Evolutionary conservation across 306 rosid species (phyloP).

Genomic region (Prunus mume): DNA sequence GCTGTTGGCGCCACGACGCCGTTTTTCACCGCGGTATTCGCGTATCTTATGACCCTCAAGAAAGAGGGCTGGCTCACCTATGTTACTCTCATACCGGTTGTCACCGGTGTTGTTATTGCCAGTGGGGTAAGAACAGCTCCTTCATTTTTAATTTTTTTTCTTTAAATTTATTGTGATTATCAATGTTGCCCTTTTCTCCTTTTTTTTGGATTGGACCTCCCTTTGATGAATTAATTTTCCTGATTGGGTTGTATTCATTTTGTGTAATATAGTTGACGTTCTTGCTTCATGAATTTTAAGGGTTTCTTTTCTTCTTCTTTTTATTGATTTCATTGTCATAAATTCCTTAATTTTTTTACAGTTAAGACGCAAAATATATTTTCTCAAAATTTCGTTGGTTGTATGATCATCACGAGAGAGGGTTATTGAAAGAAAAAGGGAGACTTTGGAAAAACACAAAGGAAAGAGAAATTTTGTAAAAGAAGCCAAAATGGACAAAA

Average conservation of each 20-base stretch:
- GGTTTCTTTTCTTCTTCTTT: too few relatives aligned
- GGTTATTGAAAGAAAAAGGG: not conserved
- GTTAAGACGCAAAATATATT: not conserved
- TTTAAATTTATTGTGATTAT: slow-evolving; percentile 1
- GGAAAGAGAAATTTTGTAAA: too few relatives aligned
- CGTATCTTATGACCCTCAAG: slow-evolving; percentile 78
- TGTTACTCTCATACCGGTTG: slow-evolving; percentile 81
- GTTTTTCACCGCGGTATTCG: slow-evolving; percentile 90
- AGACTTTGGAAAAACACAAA: too few relatives aligned
- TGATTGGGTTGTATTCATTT: not conserved
- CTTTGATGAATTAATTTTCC: not conserved
- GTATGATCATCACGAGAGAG: too few relatives aligned
- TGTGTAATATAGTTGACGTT: not conserved
- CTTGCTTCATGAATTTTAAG: not conserved
- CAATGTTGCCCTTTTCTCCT: not conserved
- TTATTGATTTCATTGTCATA: too few relatives aligned
- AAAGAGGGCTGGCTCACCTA: slow-evolving; percentile 93
- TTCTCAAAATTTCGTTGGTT: too few relatives aligned
- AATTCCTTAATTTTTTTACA: not conserved
- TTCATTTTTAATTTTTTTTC: not conserved
- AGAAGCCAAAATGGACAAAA: too few relatives aligned
- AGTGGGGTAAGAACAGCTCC: slow-evolving; percentile 67
- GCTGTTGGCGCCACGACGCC: slow-evolving; percentile 97
- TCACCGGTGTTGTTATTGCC: slow-evolving; percentile 89
- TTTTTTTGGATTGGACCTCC: too few relatives aligned